Conservation (phyloP, 352 stramenopile genomes). For the Stramenopiles sp. region DNA sequence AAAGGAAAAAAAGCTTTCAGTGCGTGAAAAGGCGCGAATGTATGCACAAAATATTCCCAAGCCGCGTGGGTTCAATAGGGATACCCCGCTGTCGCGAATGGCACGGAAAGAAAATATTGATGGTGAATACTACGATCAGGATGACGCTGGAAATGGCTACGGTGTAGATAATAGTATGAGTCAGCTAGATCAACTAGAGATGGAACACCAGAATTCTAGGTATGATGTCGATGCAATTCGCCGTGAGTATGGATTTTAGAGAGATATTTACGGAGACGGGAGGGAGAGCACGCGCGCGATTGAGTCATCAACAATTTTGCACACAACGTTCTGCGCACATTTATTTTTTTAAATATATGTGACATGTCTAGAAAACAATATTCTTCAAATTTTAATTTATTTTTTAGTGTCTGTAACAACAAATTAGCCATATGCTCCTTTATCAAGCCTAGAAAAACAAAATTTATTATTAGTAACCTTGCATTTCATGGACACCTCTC, state of each 20-base stretch:
- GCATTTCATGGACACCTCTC: background rate
- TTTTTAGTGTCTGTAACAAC: too few species aligned
- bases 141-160: background rate
- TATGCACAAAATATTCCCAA: conserved; percentile 50
- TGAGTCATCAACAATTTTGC: too few species aligned
- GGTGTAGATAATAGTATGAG: background rate
- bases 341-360: background rate
- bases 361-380: background rate
- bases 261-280: too few species aligned
- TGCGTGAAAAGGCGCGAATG: conserved; percentile 40
- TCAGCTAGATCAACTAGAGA: background rate
- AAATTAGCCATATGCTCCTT: too few species aligned
- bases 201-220: background rate
- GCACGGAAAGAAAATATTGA: background rate
- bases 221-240: background rate
- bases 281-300: too few species aligned
- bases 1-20: conserved; percentile 36
- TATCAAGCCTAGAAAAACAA: too few species aligned
- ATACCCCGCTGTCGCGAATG: background rate
- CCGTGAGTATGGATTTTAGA: background rate
- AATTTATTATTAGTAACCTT: background rate
- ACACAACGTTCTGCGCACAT: too few species aligned
- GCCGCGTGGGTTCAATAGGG: conserved; percentile 19
- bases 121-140: background rate
- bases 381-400: background rate